Conservation (phyloP, 2,329 filamentous ascomycete species). For the Fusarium aywerte region DNA sequence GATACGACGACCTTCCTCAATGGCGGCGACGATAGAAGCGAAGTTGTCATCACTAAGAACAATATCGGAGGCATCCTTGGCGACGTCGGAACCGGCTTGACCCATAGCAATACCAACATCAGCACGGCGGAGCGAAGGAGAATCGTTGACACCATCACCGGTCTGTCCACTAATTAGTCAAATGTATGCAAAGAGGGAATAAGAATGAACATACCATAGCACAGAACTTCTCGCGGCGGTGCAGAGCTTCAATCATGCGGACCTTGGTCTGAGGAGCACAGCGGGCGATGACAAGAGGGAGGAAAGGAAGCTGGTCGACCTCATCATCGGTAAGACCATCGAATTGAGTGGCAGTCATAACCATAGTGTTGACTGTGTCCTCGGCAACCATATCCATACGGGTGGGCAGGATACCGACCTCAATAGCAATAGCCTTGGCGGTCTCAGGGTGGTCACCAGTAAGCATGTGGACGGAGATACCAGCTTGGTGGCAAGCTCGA, state of each 20-base stretch:
- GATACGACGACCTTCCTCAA: constrained; percentile 76
- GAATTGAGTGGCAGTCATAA: constrained; percentile 72
- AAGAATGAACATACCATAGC: constrained; percentile 63
- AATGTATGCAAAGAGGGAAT: not conserved
- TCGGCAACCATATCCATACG: constrained; percentile 61
- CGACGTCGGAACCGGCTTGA: constrained; percentile 69
- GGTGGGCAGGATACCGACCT: constrained; percentile 68
- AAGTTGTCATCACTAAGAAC: constrained; percentile 80
- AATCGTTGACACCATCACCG: constrained; percentile 80
- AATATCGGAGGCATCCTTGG: constrained; percentile 73
- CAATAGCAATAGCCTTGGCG: constrained; percentile 69
- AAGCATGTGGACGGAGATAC: constrained; percentile 75
- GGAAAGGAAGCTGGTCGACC: constrained; percentile 70
- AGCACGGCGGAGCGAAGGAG: constrained; percentile 73
- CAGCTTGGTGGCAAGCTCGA: constrained; percentile 67
- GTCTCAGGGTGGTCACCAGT: constrained; percentile 74
- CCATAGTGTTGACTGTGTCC: constrained; percentile 67
- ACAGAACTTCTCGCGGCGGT: constrained; percentile 71
- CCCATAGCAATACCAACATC: constrained; percentile 80
- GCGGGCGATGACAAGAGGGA: constrained; percentile 75
- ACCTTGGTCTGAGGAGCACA: constrained; percentile 78
- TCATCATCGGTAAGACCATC: constrained; percentile 71
- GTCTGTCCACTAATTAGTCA: constrained; percentile 54
- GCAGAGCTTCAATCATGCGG: constrained; percentile 78
- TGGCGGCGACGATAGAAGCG: constrained; percentile 75